Evolutionary conservation across 805 yeast genomes (phyloP).

Genomic region (Kodamaea kaohsiungensis): DNA sequence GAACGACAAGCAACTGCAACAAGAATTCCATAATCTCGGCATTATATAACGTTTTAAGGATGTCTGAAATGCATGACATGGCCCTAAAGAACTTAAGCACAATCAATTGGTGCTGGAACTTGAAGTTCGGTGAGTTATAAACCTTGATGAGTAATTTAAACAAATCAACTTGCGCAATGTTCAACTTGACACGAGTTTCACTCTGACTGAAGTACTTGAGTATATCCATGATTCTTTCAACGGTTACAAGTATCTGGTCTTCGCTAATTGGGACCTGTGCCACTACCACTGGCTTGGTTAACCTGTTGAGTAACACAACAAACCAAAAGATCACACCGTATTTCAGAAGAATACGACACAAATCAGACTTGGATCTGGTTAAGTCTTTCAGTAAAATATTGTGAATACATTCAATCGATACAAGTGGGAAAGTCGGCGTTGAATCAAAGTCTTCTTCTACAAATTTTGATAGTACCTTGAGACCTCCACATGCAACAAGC

Average conservation of each 20-base stretch:
- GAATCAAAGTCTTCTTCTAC: constrained; percentile 47
- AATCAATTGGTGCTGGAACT: constrained; percentile 30
- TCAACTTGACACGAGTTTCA: constrained; percentile 44
- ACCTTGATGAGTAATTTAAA: constrained; percentile 44
- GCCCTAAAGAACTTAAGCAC: constrained; percentile 48
- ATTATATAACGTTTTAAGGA: constrained; percentile 30
- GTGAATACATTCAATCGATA: constrained; percentile 38
- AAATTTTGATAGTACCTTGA: constrained; percentile 44
- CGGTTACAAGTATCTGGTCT: constrained; percentile 8
- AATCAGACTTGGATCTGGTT: constrained; percentile 40
- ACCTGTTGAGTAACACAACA: constrained; percentile 37
- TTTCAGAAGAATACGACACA: constrained; percentile 43
- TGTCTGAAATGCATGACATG: constrained; percentile 38
- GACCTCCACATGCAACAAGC: constrained; percentile 49
- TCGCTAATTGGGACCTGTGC: constrained; percentile 5
- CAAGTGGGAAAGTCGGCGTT: constrained; percentile 38
- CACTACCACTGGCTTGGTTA: constrained; percentile 19
- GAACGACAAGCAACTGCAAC: constrained; percentile 29
- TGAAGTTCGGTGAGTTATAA: constrained; percentile 29
- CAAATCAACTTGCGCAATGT: constrained; percentile 38
- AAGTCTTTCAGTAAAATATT: constrained; percentile 36
- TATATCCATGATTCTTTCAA: constrained; percentile 38
- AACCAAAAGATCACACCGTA: constrained; percentile 47
- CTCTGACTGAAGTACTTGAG: constrained; percentile 46
- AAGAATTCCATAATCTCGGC: constrained; percentile 49